These are phyloP conservation scores for Coemansia sp. DNA, from an alignment of 192 early-diverging fungal species.

Conservation along the genomic window DNA sequence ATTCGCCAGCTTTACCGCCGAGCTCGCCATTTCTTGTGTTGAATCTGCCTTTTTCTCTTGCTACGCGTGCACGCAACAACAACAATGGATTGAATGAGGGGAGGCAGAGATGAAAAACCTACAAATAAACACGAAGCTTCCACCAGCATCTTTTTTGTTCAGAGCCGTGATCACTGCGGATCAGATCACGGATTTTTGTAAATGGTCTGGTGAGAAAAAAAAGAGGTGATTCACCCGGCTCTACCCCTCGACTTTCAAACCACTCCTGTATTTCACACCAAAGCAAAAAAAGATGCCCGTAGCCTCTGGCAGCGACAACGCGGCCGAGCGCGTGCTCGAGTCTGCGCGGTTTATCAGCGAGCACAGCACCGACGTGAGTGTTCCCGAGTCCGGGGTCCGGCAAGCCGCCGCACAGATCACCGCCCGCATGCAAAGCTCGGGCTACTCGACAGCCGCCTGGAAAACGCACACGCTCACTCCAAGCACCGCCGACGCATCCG, in stretches of 20 bases:
- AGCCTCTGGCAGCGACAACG: background rate
- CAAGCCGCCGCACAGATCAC: conserved; percentile 58
- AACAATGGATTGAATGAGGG: no score
- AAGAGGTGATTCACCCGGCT: no score
- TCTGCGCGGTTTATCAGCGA: conserved; percentile 39
- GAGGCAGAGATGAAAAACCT: no score
- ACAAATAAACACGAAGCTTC: no score
- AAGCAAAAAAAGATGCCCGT: conserved; percentile 25
- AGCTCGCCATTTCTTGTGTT: conserved; percentile 48
- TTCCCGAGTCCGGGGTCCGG: conserved; percentile 53
- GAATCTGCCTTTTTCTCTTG: background rate
- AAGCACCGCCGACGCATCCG: conserved; percentile 50
- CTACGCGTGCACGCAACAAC: no score
- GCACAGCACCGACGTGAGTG: conserved; percentile 60
- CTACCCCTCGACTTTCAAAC: no score
- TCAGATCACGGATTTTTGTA: no score
- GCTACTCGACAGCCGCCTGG: conserved; percentile 62
- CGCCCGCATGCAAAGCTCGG: conserved; percentile 56
- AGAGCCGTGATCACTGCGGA: no score
- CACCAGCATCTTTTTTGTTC: no score
- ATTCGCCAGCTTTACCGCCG: conserved; percentile 91
- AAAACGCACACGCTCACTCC: conserved; percentile 63
- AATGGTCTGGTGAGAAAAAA: no score
- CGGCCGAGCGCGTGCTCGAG: conserved; percentile 22
- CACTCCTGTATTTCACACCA: no score